phyloP scores from a whole-genome alignment of 2,329 filamentous ascomycete species.

The Fusarium sarcochroum region DNA sequence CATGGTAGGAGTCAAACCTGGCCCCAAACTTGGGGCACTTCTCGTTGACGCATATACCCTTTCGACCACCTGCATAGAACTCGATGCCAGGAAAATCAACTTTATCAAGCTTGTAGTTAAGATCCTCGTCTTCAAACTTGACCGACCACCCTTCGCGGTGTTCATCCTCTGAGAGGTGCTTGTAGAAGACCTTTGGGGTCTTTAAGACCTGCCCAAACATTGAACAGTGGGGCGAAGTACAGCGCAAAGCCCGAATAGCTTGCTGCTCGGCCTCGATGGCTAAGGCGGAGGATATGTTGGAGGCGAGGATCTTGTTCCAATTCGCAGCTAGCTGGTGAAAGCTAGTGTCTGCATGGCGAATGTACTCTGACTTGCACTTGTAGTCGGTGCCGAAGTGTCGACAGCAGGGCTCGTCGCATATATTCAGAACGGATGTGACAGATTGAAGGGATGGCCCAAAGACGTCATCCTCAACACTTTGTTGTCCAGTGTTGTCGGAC shows the following conservation, averaged over 20 bases:
- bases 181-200: slow-evolving; percentile 11
- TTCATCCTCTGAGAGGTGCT: slow-evolving; percentile 14
- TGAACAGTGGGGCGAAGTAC: slow-evolving; percentile 27
- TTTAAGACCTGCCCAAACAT: slow-evolving; percentile 27
- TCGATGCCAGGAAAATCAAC: slow-evolving; percentile 12
- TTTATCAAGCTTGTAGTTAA: not conserved
- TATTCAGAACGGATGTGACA: not conserved
- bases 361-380: slow-evolving; percentile 30
- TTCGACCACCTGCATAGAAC: not conserved
- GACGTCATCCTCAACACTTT: slow-evolving; percentile 4
- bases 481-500: not conserved
- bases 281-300: not conserved
- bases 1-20: not conserved
- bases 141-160: slow-evolving; percentile 19
- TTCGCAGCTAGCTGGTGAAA: slow-evolving; percentile 31
- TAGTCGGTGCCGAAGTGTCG: slow-evolving; percentile 32
- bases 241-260: slow-evolving; percentile 32
- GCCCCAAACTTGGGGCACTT: slow-evolving; percentile 19
- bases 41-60: slow-evolving; percentile 21
- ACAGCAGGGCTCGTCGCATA: slow-evolving; percentile 41
- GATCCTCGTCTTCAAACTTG: not conserved
- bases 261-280: slow-evolving; percentile 35
- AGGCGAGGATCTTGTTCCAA: slow-evolving; percentile 22
- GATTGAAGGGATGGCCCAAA: not conserved
- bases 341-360: slow-evolving; percentile 25